Base-by-base conservation (phyloP, 345 rosid species). In the Citrus trifoliata region DNA sequence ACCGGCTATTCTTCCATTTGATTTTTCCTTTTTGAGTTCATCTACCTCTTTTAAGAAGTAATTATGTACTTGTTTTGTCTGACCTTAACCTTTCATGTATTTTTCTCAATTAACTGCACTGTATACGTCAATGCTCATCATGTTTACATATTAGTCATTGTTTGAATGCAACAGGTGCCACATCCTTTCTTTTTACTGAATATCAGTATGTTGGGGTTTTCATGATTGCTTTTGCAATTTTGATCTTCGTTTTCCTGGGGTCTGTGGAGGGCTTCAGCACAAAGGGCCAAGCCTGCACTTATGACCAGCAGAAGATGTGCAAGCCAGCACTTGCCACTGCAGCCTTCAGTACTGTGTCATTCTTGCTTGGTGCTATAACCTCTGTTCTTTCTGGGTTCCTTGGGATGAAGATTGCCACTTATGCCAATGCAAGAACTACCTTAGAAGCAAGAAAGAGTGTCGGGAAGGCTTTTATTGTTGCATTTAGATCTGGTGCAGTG, bases 401-500 rank as follows among this genome's bases (percentile, higher is more conserved):
- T 8, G 88, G 88, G 51, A 85, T 87, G 90, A 87, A 87, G 67
- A 87, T 87, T 75, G 90, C 90, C 19, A 87, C 90, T 48, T 87
- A 79, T 83, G 90, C 86, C 35, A 87, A 87, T 74, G 86, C 89
- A 71, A 85, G 89, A 67, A 87, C 86, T 24, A 85, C 89, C 75
- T 72, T 87, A 40, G 89, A 87, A 76, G 89, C 89, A 58, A 82
- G 88, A 67, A 87, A 83, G 77, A 85, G 90, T n/a, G 88, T 87
- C 55, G 86, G 90, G 16, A 87, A 87, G 82, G 89, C 86, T 25
- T 87, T 87, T 76, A 85, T 87, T 51, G 22, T 38, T 53, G 88
- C 88, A 1, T 91, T 91, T 79, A 91, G 93, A 77, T 90, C 92
- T 2, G 96, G 96, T 16, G 92, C 92, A 40, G 96, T 92, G 6